Evolutionary conservation across 257 asterid species (phyloP).

Genomic region (Gynochthodes officinalis): DNA sequence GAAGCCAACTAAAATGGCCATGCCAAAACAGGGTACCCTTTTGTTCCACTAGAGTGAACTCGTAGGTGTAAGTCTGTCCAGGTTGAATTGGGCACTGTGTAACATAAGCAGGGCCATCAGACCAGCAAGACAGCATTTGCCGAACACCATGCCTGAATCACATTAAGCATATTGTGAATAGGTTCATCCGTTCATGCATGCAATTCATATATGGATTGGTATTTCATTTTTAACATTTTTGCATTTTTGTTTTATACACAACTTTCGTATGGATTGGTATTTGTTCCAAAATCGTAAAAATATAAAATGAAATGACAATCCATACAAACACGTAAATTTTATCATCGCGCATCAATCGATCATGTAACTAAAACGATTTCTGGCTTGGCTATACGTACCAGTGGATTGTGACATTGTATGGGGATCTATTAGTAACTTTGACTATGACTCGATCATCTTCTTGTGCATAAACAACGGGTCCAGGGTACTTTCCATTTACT

Average conservation of each 20-base stretch:
- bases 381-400: slow-evolving; percentile 28
- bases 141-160: slow-evolving; percentile 59
- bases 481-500: slow-evolving; percentile 52
- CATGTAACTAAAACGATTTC: no score
- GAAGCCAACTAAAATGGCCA: slow-evolving; percentile 64
- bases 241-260: no score
- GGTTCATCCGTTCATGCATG: no score
- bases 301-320: no score
- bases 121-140: slow-evolving; percentile 61
- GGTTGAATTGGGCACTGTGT: slow-evolving; percentile 68
- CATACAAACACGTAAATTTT: no score
- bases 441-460: slow-evolving; percentile 53
- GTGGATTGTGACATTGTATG: slow-evolving; percentile 58
- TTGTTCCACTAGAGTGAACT: slow-evolving; percentile 51
- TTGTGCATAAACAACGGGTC: slow-evolving; percentile 61
- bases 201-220: no score
- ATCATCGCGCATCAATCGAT: no score
- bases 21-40: slow-evolving; percentile 73
- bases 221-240: no score
- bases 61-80: slow-evolving; percentile 53
- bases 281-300: no score
- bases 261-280: no score
- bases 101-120: slow-evolving; percentile 64
- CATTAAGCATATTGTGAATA: no score
- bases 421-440: slow-evolving; percentile 40